These are phyloP conservation scores for Baudoinia panamericana DNA, from an alignment of 495 filamentous ascomycete species.

Conservation along the genomic window DNA sequence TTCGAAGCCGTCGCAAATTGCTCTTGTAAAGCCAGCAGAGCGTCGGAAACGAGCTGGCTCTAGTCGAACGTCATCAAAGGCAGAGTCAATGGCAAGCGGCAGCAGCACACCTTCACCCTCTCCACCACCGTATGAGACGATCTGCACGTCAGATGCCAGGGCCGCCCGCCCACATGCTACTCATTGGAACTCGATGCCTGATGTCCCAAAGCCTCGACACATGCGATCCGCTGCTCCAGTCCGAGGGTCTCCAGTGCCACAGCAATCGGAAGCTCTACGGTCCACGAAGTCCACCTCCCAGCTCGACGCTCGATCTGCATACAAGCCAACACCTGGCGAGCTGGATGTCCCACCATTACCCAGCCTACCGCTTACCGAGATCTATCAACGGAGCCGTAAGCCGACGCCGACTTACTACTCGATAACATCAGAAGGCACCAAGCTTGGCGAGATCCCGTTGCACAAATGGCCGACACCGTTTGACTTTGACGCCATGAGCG, in stretches of 20 bases:
- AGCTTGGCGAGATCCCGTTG: slow-evolving; percentile 32
- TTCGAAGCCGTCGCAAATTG: slow-evolving; percentile 14
- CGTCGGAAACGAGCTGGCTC: slow-evolving; percentile 2
- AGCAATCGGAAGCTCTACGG: not conserved
- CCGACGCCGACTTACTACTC: slow-evolving; percentile 21
- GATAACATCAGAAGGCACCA: slow-evolving; percentile 30
- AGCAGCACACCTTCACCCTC: not conserved
- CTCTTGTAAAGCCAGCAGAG: slow-evolving; percentile 16
- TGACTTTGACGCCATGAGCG: slow-evolving; percentile 25
- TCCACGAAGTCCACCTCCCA: slow-evolving; percentile 6
- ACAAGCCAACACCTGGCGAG: not conserved
- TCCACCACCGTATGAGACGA: slow-evolving; percentile 10
- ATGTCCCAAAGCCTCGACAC: not conserved
- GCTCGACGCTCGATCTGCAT: not conserved
- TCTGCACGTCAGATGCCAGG: too few relatives aligned
- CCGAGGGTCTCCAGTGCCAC: not conserved
- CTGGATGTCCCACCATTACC: slow-evolving; percentile 1
- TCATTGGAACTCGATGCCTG: not conserved
- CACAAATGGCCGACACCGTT: slow-evolving; percentile 27
- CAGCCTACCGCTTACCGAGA: not conserved
- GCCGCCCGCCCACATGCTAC: not conserved
- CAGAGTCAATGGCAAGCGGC: not conserved
- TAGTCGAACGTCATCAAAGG: not conserved
- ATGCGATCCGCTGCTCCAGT: not conserved
- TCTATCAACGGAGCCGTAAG: slow-evolving; percentile 5